Evolutionary conservation across 495 filamentous ascomycete species (phyloP), one percentile per base, ranked within the genome.

Genomic region (Amorphotheca resinae): DNA sequence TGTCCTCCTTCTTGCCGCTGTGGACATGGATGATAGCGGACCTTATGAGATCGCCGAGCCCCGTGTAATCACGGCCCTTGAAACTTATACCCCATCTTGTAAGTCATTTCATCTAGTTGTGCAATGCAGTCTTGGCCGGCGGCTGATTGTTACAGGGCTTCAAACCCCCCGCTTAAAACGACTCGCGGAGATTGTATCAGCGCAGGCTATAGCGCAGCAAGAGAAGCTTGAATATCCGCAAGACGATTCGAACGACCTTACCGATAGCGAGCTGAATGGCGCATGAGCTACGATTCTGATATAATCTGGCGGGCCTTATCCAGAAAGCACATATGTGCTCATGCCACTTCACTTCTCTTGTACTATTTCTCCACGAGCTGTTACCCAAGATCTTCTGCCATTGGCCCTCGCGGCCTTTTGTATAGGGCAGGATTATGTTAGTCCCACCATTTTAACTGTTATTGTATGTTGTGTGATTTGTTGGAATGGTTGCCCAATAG

Each of bases 11-110:
- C 69, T 99, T 39, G 77, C 82, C 25, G 86, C 93, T 25, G 86
- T 99, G 38, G 93, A 99, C 59, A 95, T 96, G 91, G 93, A 99
- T 45, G 93, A 99, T 62, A 94, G 87, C 52, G 93, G 93, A n/a
- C 93, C 91, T 28, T 99, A 96, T 58, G 93, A 96, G 63, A 96
- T 99, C 57, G 89, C 93, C 16, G 93, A 96, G 58, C 93, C 93
- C 17, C 76, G 93, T 46, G 81, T 82, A 22, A 99, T 99, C 57
- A 95, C 87, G 1, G 93, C 93, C 22, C 59, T 99, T 54, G 93
- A 99, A 67, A 99, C 93, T 7, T 96, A 96, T 59, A 95, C 91
- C 15, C 93, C 91, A 25, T 91, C 86, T 15, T 95, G 84, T 88
- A 66, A 65, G 82, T 74, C 1, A 9, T 20, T 42, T 2, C n/a